Evolutionary conservation across 768 basidiomycete genomes (phyloP).

Genomic region (Atractiella rhizophila): DNA sequence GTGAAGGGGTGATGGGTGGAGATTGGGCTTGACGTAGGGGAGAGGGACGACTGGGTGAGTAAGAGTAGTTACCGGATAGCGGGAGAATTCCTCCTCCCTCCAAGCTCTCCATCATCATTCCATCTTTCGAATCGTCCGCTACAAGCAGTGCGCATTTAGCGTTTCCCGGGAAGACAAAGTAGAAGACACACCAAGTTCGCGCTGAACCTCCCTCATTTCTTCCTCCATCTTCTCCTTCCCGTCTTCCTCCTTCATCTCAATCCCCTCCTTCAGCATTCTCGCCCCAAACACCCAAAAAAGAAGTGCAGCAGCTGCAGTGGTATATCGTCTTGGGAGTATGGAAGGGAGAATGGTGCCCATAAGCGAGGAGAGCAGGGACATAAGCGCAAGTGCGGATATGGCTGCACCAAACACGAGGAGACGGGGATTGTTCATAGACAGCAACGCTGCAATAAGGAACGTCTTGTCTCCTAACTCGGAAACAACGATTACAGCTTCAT

Average conservation of each 20-base stretch:
- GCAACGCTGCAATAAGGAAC: slow-evolving; percentile 55
- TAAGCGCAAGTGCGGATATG: slow-evolving; percentile 59
- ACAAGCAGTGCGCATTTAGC: no score
- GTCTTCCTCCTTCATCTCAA: slow-evolving; percentile 37
- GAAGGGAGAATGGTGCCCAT: slow-evolving; percentile 72
- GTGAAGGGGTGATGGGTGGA: no score
- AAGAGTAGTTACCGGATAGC: no score
- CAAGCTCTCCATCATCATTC: no score
- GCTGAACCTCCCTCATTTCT: slow-evolving; percentile 85
- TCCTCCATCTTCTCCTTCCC: slow-evolving; percentile 64
- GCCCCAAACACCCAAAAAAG: slow-evolving; percentile 75
- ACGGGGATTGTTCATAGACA: slow-evolving; percentile 60
- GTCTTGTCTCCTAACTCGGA: slow-evolving; percentile 95
- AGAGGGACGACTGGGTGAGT: no score
- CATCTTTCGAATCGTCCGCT: no score
- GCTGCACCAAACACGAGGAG: slow-evolving; percentile 66
- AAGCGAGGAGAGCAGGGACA: slow-evolving; percentile 83
- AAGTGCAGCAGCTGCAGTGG: slow-evolving; percentile 44
- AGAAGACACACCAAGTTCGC: no score
- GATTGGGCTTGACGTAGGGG: no score
- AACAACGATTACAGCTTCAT: slow-evolving; percentile 11
- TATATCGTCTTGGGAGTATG: slow-evolving; percentile 46
- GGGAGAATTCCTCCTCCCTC: no score
- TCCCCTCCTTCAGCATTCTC: slow-evolving; percentile 68
- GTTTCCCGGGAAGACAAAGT: no score